phyloP scores from a whole-genome alignment of 2,329 filamentous ascomycete species.

The Ambrosiella xylebori region DNA sequence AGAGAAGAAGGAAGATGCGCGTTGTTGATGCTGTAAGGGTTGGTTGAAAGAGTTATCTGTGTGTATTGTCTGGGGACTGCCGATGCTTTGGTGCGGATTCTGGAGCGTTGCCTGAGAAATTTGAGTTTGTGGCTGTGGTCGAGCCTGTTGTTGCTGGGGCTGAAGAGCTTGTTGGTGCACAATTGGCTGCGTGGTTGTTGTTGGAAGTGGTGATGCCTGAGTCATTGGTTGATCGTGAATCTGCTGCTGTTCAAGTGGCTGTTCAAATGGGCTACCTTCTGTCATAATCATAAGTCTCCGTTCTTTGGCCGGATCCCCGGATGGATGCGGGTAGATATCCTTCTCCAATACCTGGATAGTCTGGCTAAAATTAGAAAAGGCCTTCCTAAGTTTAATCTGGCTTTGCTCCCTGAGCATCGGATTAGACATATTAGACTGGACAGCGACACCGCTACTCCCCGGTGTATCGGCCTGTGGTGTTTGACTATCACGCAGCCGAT shows the following conservation, averaged over 20 bases:
- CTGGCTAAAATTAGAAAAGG: not conserved
- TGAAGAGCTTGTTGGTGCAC: not conserved
- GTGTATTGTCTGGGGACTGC: constrained; percentile 1
- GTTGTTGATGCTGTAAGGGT: constrained; percentile 16
- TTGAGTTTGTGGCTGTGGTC: not conserved
- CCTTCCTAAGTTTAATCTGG: not conserved
- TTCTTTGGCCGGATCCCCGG: not conserved
- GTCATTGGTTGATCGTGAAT: constrained; percentile 20
- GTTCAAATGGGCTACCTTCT: constrained; percentile 1
- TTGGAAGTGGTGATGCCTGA: constrained; percentile 21
- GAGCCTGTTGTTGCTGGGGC: not conserved
- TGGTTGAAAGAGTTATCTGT: constrained; percentile 1
- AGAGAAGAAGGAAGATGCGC: constrained; percentile 24
- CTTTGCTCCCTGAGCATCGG: not conserved
- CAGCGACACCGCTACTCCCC: not conserved
- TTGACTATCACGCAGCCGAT: not conserved
- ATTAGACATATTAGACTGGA: constrained; percentile 15
- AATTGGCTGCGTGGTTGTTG: too few species aligned
- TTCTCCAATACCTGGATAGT: constrained; percentile 1
- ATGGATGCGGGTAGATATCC: not conserved
- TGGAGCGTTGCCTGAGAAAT: not conserved
- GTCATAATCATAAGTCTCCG: constrained; percentile 11
- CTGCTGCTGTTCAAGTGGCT: constrained; percentile 14
- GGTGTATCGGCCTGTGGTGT: not conserved
- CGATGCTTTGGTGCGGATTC: not conserved